Evolutionary conservation across 306 rosid species (phyloP), one percentile per base, ranked within the genome.

Genomic region (Senna tora): DNA sequence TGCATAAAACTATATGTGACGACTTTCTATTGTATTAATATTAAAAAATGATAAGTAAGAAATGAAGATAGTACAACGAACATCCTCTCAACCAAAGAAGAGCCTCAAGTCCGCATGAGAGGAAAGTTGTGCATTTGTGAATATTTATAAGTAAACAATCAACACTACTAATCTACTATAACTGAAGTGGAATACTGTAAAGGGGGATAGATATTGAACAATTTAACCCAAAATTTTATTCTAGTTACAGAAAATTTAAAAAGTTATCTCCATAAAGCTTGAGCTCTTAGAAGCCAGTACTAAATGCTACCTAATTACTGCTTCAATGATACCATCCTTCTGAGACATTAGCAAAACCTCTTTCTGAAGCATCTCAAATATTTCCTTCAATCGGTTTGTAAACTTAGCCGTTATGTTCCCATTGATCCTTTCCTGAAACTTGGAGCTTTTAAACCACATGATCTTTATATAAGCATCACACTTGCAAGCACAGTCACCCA

Each of bases 381-480:
- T 77, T 34, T 83, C 89, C 79, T 78, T 80, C 30, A 82, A 33
- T 49, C 84, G 71, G 49, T 69, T 47, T 2, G 68, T 76, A 72
- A 90, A 87, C 78, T 85, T 90, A 21, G 79, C 69, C 6, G 80
- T 75, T 53, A 93, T 76, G 82, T 90, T 90, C 57, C 50, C 65
- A 67, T 82, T 61, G 70, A 90, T 84, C 86, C 88, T 87, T 50
- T 82, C 77, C 85, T 85, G 84, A 72, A 92, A 87, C 68, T 76
- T 78, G 3, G 87, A 83, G 83, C 84, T 87, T 69, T 83, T 92
- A 13, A 85, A 82, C 96, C 98, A 88, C 60, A 70, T 53, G 33
- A 90, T 76, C 33, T 85, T 80, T 36, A 82, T 67, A 64, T 79
- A 81, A 38, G 74, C 91, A 59, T 81, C 81, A 71, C 93, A 93